Base-by-base conservation (phyloP, 129 eudicot species). In the Escallonia herrerae region DNA sequence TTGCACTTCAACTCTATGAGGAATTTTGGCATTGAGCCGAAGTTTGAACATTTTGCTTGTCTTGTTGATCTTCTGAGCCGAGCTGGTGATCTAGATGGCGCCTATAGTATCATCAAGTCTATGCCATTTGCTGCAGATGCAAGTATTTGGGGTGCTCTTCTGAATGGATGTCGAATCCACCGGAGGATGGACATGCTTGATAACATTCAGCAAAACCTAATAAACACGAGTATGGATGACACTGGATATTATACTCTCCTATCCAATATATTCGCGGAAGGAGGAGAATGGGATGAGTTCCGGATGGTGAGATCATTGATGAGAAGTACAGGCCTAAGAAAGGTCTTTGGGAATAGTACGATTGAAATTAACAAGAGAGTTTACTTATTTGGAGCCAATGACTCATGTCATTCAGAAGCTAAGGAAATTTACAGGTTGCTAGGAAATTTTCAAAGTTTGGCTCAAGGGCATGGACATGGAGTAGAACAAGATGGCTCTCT, bases 21-120 rank as follows among this genome's bases (percentile, higher is more conserved):
- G 50, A 84, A 83, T 70, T 86, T 75, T 12, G 90, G 88, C 14
- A 58, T 81, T 57, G 68, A 63, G 56, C 90, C 88, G 0, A 72
- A 74, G 44, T 57, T 65, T 7, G 96, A 89, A 73, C 96, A 89
- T 75, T 78, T 48, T 77, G 80, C 85, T 41, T 83, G 88, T 42
- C 65, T 90, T 50, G 87, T 90, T 58, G 95, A 90, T 79, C 79
- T 90, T 72, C 14, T 90, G 68, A 90, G 97, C 60, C 79, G 95
- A 15, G 89, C 84, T 14, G 95, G 97, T 53, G 73, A 83, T 76
- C 66, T 90, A 46, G 79, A 77, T 47, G 86, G 71, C 6, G 95
- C 91, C 0, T 86, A 83, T 63, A 64, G 72, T 47, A 81, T 79
- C 64, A 58, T 83, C 5, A 77, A 58, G 1, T 83, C 86, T 38